Evolutionary conservation across 2,329 filamentous ascomycete genomes (phyloP), one percentile per base, ranked within the genome.

Genomic region (Epichloe uncinata): DNA sequence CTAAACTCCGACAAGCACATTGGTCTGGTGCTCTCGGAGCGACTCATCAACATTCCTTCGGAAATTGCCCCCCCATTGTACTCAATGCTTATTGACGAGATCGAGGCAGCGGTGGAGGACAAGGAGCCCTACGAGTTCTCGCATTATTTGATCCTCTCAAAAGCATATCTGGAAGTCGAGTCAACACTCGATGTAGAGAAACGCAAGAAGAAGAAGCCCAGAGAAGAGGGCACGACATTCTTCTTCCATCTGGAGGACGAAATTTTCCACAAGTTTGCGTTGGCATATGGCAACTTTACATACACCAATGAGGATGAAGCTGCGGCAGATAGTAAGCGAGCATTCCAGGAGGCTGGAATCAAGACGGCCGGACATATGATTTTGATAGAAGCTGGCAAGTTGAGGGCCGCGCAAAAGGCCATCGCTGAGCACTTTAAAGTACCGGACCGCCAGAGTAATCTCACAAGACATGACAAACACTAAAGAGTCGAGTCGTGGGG

Each of bases 241-340:
- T 94, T 90, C 68, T 98, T 97, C 73, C 93, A 98, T 64, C 85
- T 89, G 0, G 93, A 98, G 69, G 93, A 98, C 62, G 93, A 97
- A 72, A 78, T 91, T 47, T 69, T 96, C 60, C 81, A 93, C 56
- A 81, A 81, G 61, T 77, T 91, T 68, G 85, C 88, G 3, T 53
- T 80, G 38, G 87, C 80, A 13, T 73, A 77, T 55, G 85, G 82
- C 26, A 79, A 75, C 47, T 95, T 84, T 62, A 78, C 84, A 16
- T 95, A 89, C 66, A 85, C 83, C 44, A 91, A 86, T 64, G 81
- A 87, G 52, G 85, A 85, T 44, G 87, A 95, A 57, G 80, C 83
- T 4, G 80, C 84, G 54, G 85, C 88, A 49, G 93, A 98, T 70
- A 89, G 88, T 61, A 96, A 94, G 75, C 75, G 93, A 53, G 87